A percentile compares a stretch with the other conserved stretches of the same genome.
These are phyloP conservation scores for Aureobasidium sp. DNA, from an alignment of 2,329 filamentous ascomycete genomes.

Conservation along the genomic window DNA sequence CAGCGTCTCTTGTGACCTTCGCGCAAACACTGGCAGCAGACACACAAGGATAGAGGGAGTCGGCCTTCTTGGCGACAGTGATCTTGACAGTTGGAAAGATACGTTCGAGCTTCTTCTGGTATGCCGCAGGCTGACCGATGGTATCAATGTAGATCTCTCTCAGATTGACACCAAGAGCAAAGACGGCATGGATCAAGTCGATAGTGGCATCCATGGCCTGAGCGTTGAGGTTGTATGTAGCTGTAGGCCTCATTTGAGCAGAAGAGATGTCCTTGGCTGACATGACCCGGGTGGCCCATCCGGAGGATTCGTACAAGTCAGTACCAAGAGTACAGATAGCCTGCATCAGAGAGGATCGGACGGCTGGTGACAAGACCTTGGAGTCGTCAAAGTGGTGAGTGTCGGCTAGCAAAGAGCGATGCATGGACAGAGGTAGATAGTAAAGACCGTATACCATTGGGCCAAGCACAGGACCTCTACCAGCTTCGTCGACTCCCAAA, in stretches of 20 bases:
- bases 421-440: constrained; percentile 58
- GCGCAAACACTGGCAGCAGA: constrained; percentile 91
- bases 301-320: constrained; percentile 57
- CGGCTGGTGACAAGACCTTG: constrained; percentile 77
- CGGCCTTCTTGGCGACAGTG: constrained; percentile 64
- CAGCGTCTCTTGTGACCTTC: constrained; percentile 90
- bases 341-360: constrained; percentile 66
- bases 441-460: constrained; percentile 65
- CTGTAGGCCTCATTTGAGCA: constrained; percentile 61
- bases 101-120: constrained; percentile 76
- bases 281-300: constrained; percentile 75
- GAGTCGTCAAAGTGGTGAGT: constrained; percentile 90
- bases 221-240: constrained; percentile 83
- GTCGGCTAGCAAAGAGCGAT: constrained; percentile 66
- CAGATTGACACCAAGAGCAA: constrained; percentile 72
- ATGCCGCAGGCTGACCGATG: constrained; percentile 71
- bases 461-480: constrained; percentile 85
- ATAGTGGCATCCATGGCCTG: constrained; percentile 93
- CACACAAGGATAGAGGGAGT: constrained; percentile 85
- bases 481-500: constrained; percentile 88
- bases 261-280: constrained; percentile 78
- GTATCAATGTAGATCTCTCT: constrained; percentile 93
- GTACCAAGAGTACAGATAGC: constrained; percentile 60
- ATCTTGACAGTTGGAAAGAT: constrained; percentile 64
- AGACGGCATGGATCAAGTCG: constrained; percentile 68